Conservation (phyloP, 2,329 filamentous ascomycete species). For the Aspergillus alliaceus region DNA sequence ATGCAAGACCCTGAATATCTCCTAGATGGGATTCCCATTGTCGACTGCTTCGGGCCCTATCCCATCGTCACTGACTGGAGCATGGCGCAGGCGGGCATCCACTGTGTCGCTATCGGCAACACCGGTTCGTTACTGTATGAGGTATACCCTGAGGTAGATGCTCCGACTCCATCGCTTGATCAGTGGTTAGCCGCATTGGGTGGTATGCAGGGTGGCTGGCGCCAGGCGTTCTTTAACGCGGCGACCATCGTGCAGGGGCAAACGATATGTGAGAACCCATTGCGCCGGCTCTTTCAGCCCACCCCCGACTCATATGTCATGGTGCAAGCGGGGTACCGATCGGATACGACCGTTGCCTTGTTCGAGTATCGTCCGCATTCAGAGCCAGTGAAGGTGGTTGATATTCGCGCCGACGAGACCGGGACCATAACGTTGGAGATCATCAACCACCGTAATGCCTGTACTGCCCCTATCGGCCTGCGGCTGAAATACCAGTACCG, state of each 20-base stretch:
- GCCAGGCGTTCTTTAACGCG: constrained; percentile 88
- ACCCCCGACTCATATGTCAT: neutral
- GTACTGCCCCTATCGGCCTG: constrained; percentile 75
- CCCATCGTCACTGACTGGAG: constrained; percentile 58
- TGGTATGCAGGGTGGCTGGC: constrained; percentile 57
- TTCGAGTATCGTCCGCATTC: neutral
- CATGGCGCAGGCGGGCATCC: constrained; percentile 68
- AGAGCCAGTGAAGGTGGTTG: constrained; percentile 54
- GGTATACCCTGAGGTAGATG: neutral
- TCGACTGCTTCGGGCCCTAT: constrained; percentile 79
- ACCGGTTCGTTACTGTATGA: neutral
- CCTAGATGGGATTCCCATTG: constrained; percentile 76
- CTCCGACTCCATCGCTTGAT: constrained; percentile 71
- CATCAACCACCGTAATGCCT: constrained; percentile 57
- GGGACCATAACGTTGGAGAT: neutral
- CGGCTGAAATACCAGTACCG: constrained; percentile 89
- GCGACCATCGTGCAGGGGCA: constrained; percentile 94
- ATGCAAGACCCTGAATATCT: constrained; percentile 62
- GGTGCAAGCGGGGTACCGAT: neutral
- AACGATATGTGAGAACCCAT: constrained; percentile 76
- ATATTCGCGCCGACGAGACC: neutral
- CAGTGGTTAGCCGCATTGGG: constrained; percentile 24
- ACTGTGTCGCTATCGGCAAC: neutral
- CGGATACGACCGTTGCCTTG: neutral
- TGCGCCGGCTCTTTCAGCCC: constrained; percentile 59